These are phyloP conservation scores for Aspergillaceae sp. DNA, from an alignment of 2,329 filamentous ascomycete species.

Conservation along the genomic window DNA sequence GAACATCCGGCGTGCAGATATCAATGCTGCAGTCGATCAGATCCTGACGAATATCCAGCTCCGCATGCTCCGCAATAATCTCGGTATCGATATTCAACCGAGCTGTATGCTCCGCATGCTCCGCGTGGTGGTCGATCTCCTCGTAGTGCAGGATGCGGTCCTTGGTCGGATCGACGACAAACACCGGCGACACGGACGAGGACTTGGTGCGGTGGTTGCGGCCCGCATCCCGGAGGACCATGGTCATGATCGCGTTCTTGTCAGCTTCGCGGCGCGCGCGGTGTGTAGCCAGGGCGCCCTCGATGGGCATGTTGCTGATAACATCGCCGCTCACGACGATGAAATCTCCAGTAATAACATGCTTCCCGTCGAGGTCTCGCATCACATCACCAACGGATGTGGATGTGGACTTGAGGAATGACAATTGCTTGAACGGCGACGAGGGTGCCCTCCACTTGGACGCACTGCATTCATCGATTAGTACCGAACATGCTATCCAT, in stretches of 20 bases:
- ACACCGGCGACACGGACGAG: constrained; percentile 67
- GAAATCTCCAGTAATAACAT: constrained; percentile 82
- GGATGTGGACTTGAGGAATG: constrained; percentile 80
- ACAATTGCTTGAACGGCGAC: constrained; percentile 70
- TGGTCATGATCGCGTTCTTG: constrained; percentile 96
- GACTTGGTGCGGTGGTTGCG: constrained; percentile 67
- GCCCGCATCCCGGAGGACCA: constrained; percentile 75
- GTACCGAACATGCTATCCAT: background rate
- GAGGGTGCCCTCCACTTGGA: constrained; percentile 68
- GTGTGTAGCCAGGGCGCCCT: constrained; percentile 67
- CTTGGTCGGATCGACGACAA: constrained; percentile 72
- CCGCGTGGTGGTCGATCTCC: constrained; percentile 59
- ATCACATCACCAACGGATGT: constrained; percentile 88
- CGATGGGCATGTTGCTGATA: constrained; percentile 81
- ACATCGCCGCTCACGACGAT: constrained; percentile 87
- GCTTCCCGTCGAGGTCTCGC: constrained; percentile 80
- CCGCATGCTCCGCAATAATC: constrained; percentile 62
- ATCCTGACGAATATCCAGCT: constrained; percentile 77
- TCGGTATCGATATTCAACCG: constrained; percentile 65
- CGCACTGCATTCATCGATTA: constrained; percentile 31
- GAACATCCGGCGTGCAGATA: constrained; percentile 91
- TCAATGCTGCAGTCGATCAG: constrained; percentile 92
- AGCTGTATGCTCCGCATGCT: constrained; percentile 43
- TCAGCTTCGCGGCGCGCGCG: constrained; percentile 70
- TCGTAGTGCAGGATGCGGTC: constrained; percentile 89